Conservation (phyloP, 805 yeast species). For the Candida cerambycidarum region DNA sequence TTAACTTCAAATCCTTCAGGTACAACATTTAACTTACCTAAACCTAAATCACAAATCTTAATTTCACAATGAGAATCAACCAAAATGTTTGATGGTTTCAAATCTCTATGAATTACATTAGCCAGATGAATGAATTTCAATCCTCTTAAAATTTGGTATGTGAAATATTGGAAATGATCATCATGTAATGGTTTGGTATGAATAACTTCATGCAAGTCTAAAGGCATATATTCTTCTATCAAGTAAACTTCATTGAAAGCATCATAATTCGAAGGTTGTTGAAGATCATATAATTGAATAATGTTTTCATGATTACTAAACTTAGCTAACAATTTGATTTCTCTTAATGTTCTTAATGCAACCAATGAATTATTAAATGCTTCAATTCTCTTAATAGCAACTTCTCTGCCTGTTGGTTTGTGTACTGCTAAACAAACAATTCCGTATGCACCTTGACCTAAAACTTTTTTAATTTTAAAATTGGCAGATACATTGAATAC, state of each 20-base stretch:
- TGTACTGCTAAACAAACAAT: conserved; percentile 71
- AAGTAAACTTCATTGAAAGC: conserved; percentile 69
- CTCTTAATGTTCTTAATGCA: conserved; percentile 70
- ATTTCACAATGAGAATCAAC: conserved; percentile 71
- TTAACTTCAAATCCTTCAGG: background rate
- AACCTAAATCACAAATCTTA: conserved; percentile 77
- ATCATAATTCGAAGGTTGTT: conserved; percentile 59
- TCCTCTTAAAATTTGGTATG: conserved; percentile 69
- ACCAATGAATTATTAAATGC: conserved; percentile 68
- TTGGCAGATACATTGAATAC: conserved; percentile 47
- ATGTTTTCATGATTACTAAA: conserved; percentile 71
- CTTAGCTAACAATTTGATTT: conserved; percentile 61
- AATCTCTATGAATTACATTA: conserved; percentile 71
- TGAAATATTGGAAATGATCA: conserved; percentile 69
- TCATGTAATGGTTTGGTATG: conserved; percentile 55
- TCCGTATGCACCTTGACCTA: conserved; percentile 86
- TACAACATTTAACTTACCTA: conserved; percentile 50
- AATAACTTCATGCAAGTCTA: conserved; percentile 67
- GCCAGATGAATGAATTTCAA: conserved; percentile 71
- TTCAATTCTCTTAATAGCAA: conserved; percentile 75
- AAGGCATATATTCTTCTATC: conserved; percentile 76
- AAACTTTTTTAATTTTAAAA: conserved; percentile 56
- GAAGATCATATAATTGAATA: conserved; percentile 63
- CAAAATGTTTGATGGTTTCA: conserved; percentile 71
- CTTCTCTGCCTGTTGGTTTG: conserved; percentile 56